Base-by-base conservation (phyloP, 768 basidiomycete species). In the Hortiboletus campestris region DNA sequence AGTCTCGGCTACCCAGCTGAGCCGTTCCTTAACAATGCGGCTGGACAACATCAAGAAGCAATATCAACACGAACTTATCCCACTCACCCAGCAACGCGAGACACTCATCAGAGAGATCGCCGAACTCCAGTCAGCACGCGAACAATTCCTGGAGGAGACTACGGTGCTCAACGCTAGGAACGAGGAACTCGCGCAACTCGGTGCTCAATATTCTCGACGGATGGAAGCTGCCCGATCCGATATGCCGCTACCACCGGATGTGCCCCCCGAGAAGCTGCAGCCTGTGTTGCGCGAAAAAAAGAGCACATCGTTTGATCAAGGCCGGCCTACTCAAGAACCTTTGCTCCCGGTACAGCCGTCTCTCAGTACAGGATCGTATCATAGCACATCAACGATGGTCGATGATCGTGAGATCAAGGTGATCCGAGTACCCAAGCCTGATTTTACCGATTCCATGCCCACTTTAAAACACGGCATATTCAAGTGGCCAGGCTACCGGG, bases 61-160 rank as follows among this genome's bases (percentile, higher is more conserved):
- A 65, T 98, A 98, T 68, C 84, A 88, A 46, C 83, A 81, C 61
- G 96, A 98, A 58, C 84, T 99, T 31, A 76, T 91, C 40, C 89
- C 91, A 0, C 82, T 99, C 52, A 89, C 82, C 3, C 82, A 86
- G 51, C 84, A 97, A 72, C 87, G 88, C 22, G 93, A 97, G 63
- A 78, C 78, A 2, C 75, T 98, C 29, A 69, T 77, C 20, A 80
- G 92, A 44, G 96, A 98, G 72, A 85, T 98, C 52, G 76, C 79
- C 3, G 95, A 98, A 63, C 85, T 99, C 46, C 86, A 85, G 66
- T 88, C 89, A 16, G 84, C 89, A 1, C 84, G 92, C 32, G 94
- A 97, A 60, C 81, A 87, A 40, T 89, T 90, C 72, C 74, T 95
- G 39, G 95, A 96, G 65, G 97, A 99, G 75, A 91, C 94, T 1